Base-by-base conservation (phyloP, 805 yeast genomes). In the Candida khao-thaluensis region DNA sequence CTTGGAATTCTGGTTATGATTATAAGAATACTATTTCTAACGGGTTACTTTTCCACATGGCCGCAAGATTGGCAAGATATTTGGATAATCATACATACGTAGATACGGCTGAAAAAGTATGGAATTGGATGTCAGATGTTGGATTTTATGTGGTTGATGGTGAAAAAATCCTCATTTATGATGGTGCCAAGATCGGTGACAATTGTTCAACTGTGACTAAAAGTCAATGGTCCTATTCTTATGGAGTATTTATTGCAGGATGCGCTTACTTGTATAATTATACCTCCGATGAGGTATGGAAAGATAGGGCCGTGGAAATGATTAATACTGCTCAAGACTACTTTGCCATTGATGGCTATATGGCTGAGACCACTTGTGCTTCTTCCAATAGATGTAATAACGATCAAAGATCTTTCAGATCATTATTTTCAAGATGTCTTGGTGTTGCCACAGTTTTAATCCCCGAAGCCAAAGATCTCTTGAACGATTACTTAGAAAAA, bases 1-100 rank as follows among this genome's bases (percentile, higher is more conserved):
- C 82, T 41, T 90, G 96, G 95, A 91, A 91, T 59, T 74, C 87
- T 5, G 99, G 98, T 45, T 91, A 89, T 59, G 85, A 86, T 60
- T 91, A 91, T 64, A 91, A 91, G 62, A 91, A 91, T 60, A 69
- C 96, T 25, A 87, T 90, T 42, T 74, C 95, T n/a, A 90, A 87
- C 60, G 97, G 95, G 18, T 85, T 90, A 35, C 68, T 90, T 40
- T 89, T 90, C 76, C 88, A 87, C 51, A 58, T 90, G 28, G 95
- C 85, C 12, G 93, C 96, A 1, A 73, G 97, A 47, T 72, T 90
- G 49, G 93, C 93, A 2, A 72, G 96, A 50, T 90, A 79, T 61
- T 84, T 95, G 1, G 76, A 76, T 25, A 88, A 90, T 62, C 74
- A 71, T 22, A 68, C 88, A 0, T 90, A 87, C 52, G 74, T 75